Percentiles rank a stretch among this genome's conserved stretches.
These are phyloP conservation scores for Backusella mclennaniae DNA, from an alignment of 192 early-diverging fungal genomes.

Conservation along the genomic window DNA sequence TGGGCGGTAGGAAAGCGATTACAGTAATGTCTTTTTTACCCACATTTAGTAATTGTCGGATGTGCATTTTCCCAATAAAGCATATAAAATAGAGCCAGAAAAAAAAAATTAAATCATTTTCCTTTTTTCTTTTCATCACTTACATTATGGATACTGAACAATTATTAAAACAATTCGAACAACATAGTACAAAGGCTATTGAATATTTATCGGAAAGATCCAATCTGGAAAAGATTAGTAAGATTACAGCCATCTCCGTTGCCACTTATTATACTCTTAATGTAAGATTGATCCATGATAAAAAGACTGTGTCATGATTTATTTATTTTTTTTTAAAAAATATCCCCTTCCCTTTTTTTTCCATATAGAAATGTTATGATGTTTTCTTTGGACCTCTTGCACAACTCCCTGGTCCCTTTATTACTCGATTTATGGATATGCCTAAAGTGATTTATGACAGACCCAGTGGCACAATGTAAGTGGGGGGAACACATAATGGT, in stretches of 20 bases:
- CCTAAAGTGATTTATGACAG: slow-evolving; percentile 1
- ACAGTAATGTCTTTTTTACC: neutral
- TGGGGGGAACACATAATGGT: too few species aligned
- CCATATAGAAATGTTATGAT: slow-evolving; percentile 22
- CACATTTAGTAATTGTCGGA: neutral
- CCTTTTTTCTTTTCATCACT: neutral
- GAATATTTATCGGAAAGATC: neutral
- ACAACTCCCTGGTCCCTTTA: slow-evolving; percentile 25
- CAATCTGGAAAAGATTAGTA: slow-evolving; percentile 1
- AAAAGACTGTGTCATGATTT: neutral
- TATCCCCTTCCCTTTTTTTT: neutral
- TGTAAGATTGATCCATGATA: neutral
- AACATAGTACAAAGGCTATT: neutral
- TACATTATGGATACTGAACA: slow-evolving; percentile 4
- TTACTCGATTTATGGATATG: slow-evolving; percentile 15
- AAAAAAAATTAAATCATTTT: neutral
- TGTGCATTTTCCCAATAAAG: neutral
- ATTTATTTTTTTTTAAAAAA: neutral
- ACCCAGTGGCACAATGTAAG: slow-evolving; percentile 20
- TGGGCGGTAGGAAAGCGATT: neutral
- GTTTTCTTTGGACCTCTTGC: slow-evolving; percentile 22
- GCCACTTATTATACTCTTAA: neutral
- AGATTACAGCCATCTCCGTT: slow-evolving; percentile 5
- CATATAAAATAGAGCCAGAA: neutral
- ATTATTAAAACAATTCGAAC: neutral